Base-by-base conservation (phyloP, 2,329 filamentous ascomycete species). In the Pseudovirgaria hyperparasitica region DNA sequence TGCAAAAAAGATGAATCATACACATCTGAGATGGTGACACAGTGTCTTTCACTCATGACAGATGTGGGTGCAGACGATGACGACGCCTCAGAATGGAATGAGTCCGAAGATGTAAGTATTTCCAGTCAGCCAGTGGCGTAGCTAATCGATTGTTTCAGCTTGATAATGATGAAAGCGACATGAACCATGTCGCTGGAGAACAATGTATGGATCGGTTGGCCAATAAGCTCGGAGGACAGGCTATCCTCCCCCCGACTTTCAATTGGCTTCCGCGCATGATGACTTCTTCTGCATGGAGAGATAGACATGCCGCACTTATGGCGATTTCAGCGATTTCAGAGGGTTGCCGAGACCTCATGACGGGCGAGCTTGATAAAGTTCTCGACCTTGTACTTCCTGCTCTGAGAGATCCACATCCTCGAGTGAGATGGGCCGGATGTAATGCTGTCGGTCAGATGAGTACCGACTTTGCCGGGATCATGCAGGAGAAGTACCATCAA, bases 391-490 rank as follows among this genome's bases (percentile, higher is more conserved):
- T 98, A n/a, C 74, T 94, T 26, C 90, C 90, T 10, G 81, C 87
- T 19, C 67, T 98, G 19, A 76, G 78, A 43, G 87, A 98, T 48
- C 70, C 80, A 20, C 90, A 98, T 49, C 82, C 90, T 21, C 82
- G 90, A 48, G 90, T 98, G 29, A 78, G 87, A 44, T 98, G 92
- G 76, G 90, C 90, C 27, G 90, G 86, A 18, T 98, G 90, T 63
- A 96, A 98, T 49, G 90, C 90, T 22, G 70, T 98, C n/a, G 90
- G 90, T 16, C 90, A 98, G 57, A 98, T 98, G 90, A 96, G 87
- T 61, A 98, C 90, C 17, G 90, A 98, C 50, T 98, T 98, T 54
- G 87, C 92, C 9, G 86, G 86, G 9, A 92, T 81, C 8, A 96
- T 98, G 87, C 90, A 98, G 57, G 80, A 82, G 40, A 90, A 93